phyloP scores from a whole-genome alignment of 202 grass and related monocot genomes.

The Brachypodium distachyon region DNA sequence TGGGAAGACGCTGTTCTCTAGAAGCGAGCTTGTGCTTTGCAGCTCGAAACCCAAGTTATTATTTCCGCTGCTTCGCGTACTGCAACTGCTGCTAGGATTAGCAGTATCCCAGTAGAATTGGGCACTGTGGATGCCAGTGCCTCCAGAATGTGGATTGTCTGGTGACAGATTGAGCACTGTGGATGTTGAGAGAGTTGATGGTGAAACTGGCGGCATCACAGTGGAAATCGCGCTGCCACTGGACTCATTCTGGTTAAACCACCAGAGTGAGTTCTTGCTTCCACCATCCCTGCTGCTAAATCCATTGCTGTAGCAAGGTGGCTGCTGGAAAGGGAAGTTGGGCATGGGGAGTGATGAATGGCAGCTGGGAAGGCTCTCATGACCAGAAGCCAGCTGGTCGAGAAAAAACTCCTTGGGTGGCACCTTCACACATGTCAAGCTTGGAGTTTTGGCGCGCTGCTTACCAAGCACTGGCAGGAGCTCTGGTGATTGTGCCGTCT shows the following conservation, averaged over 20 bases:
- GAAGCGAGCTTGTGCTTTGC: constrained; percentile 37
- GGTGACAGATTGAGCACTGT: constrained; percentile 24
- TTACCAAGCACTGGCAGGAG: constrained; percentile 17
- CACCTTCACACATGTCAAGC: constrained; percentile 18
- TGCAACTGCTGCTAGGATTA: constrained; percentile 38
- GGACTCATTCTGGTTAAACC: constrained; percentile 37
- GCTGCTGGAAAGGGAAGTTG: constrained; percentile 36
- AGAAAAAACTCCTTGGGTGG: constrained; percentile 29
- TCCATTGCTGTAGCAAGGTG: constrained; percentile 23
- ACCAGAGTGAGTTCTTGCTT: constrained; percentile 32
- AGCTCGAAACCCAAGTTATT: constrained; percentile 39
- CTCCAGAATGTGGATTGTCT: constrained; percentile 25
- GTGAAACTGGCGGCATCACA: constrained; percentile 28
- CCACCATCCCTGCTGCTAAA: constrained; percentile 4
- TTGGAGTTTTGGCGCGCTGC: constrained; percentile 17
- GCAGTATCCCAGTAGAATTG: constrained; percentile 26
- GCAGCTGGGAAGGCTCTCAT: constrained; percentile 19
- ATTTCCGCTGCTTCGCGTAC: constrained; percentile 35
- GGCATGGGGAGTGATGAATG: constrained; percentile 14
- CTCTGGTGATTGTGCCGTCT: constrained; percentile 31
- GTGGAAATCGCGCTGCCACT: constrained; percentile 22
- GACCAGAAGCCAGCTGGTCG: constrained; percentile 29
- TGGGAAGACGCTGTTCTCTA: constrained; percentile 37
- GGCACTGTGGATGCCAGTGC: neutral
- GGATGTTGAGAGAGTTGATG: constrained; percentile 33